Percentiles rank a stretch among this genome's conserved stretches.
Evolutionary conservation across 2,329 filamentous ascomycete genomes (phyloP).

Genomic region (Diplodia mutila): DNA sequence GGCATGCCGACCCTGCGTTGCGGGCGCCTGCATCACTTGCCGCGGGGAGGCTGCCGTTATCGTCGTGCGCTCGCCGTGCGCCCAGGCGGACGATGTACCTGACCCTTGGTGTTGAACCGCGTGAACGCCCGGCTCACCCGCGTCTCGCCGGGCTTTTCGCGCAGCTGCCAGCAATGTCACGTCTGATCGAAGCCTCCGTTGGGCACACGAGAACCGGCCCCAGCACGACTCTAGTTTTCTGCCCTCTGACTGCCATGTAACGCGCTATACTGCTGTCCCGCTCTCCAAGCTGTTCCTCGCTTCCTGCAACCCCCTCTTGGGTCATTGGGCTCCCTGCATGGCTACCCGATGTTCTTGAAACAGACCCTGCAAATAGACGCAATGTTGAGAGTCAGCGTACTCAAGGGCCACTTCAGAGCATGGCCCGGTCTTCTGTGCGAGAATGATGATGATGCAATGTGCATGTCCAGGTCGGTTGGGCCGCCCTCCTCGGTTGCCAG

Average conservation of each 20-base stretch:
- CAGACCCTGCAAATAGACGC: neutral
- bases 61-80: neutral
- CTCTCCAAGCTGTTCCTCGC: neutral
- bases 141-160: neutral
- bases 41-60: slow-evolving; percentile 1
- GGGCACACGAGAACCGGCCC: neutral
- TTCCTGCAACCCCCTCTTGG: slow-evolving; percentile 8
- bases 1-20: slow-evolving; percentile 1
- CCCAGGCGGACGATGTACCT: neutral
- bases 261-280: neutral
- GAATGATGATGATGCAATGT: neutral
- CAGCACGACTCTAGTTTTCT: neutral
- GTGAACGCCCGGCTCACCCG: neutral
- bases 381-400: slow-evolving; percentile 3
- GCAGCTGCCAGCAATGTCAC: neutral
- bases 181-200: neutral
- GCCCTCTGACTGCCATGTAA: neutral
- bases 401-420: neutral
- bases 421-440: slow-evolving; percentile 1
- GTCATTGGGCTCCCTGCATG: slow-evolving; percentile 16
- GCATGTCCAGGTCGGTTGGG: neutral
- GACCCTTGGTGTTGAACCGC: slow-evolving; percentile 8
- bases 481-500: neutral
- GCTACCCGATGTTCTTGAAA: slow-evolving; percentile 21
- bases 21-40: slow-evolving; percentile 6